These are phyloP conservation scores for Cryoendolithus antarcticus DNA, from an alignment of 2,329 filamentous ascomycete genomes.

Conservation along the genomic window DNA sequence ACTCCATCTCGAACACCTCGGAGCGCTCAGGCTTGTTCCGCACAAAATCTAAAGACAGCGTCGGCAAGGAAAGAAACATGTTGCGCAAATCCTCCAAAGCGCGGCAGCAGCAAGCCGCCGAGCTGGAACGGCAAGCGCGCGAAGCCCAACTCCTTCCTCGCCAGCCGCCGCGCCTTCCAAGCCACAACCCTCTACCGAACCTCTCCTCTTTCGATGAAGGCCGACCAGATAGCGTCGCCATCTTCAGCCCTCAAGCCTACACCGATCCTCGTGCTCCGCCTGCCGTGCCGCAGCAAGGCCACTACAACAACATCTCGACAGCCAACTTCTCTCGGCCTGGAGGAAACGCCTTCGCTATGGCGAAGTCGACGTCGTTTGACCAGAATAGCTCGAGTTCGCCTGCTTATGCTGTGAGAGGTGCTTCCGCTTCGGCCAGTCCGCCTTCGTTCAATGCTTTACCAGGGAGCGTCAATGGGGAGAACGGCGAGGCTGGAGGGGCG, in stretches of 20 bases:
- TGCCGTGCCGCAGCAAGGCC: conserved; percentile 19
- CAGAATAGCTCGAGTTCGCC: conserved; percentile 16
- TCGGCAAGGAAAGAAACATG: conserved; percentile 11
- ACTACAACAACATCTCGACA: conserved; percentile 2
- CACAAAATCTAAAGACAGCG: conserved; percentile 1
- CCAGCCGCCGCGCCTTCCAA: conserved; percentile 47
- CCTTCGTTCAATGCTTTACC: conserved; percentile 4
- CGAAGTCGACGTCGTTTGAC: conserved; percentile 1
- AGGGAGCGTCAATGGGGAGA: conserved; percentile 35
- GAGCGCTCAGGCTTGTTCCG: conserved; percentile 2
- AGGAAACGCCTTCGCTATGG: conserved; percentile 9
- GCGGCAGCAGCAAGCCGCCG: conserved; percentile 11
- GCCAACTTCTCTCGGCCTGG: conserved; percentile 23
- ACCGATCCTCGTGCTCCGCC: conserved; percentile 22
- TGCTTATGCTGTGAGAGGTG: conserved; percentile 13
- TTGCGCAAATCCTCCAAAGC: conserved; percentile 26
- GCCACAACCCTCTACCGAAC: conserved; percentile 33
- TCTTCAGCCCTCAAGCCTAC: conserved; percentile 35
- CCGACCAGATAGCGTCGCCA: conserved; percentile 50
- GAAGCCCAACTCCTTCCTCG: conserved; percentile 41
- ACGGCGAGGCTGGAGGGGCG: conserved; percentile 60
- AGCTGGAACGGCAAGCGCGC: conserved; percentile 7
- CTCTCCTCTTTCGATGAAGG: conserved; percentile 48
- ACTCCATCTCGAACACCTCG: conserved; percentile 3
- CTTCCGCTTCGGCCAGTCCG: conserved; percentile 12